Evolutionary conservation across 306 rosid species (phyloP), one percentile per base, ranked within the genome.

Genomic region (Begonia loranthoides): DNA sequence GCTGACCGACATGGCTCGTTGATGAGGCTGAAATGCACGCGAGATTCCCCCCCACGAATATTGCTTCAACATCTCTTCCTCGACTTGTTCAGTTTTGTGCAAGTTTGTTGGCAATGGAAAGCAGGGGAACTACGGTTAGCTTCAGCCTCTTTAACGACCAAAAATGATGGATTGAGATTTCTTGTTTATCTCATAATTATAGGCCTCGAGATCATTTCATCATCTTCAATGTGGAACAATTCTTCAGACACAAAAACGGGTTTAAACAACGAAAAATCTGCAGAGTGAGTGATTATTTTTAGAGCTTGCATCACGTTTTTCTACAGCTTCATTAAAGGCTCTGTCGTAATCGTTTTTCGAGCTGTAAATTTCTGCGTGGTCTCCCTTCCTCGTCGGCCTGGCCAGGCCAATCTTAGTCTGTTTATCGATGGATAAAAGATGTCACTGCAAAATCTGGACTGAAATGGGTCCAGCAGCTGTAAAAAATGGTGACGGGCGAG

Each of bases 111-210:
- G 51, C 79, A 57, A 49, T 88, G n/a, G 94, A 6, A 81, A 76
- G 52, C 39, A 3, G 87, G 74, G 1, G 92, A 68, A 13, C 79
- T 84, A 17, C 56, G 83, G n/a, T 72, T 77, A 2, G 76, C 83
- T 61, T 88, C 93, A 0, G 53, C 53, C 61, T 84, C 97, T 15
- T 58, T 41, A 0, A 81, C 80, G 15, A 79, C 57, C 93, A 81
- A 81, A 24, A 84, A 44, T 13, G 64, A 40, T 4, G 88, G 94
- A 24, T 46, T 75, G 9, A 79, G 73, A 10, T 63, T 77, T 55
- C 76, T 73, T 9, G 81, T 51, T 41, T 73, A 70, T 41, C 77
- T 52, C 96, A 88, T 88, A 58, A 84, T 84, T 88, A 68, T 43
- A 16, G 83, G 82, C 62, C 59, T 79, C 33, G 66, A 28, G 33